Percentiles rank a stretch among this genome's conserved stretches.
Evolutionary conservation across 495 filamentous ascomycete species (phyloP).

Genomic region (Penicillium macrosclerotiorum): DNA sequence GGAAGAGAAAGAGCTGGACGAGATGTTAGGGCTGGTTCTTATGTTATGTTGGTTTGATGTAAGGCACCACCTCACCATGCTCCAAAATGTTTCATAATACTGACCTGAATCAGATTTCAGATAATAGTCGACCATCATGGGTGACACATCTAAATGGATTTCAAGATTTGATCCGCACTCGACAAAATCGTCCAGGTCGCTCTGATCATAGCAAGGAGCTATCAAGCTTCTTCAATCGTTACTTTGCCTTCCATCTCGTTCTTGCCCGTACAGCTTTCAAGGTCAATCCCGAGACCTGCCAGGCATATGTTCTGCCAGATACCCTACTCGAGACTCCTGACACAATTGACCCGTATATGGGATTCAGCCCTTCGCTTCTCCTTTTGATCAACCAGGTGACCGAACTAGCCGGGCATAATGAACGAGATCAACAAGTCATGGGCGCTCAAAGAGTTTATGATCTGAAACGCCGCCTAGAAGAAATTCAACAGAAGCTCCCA

Average conservation of each 20-base stretch:
- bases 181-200: conserved; percentile 11
- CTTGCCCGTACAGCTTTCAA: conserved; percentile 22
- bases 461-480: conserved; percentile 10
- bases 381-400: conserved; percentile 20
- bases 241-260: conserved; percentile 26
- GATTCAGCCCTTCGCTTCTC: conserved; percentile 23
- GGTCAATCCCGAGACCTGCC: conserved; percentile 2
- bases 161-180: conserved; percentile 14
- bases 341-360: conserved; percentile 26
- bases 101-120: conserved; percentile 17
- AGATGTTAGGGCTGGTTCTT: conserved; percentile 21
- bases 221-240: conserved; percentile 22
- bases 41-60: conserved; percentile 28
- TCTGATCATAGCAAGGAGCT: conserved; percentile 17
- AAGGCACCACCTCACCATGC: not conserved
- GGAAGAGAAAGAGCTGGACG: conserved; percentile 20
- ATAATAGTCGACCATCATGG: conserved; percentile 25
- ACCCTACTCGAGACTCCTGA: conserved; percentile 13
- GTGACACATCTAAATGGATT: conserved; percentile 26
- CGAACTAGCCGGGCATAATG: conserved; percentile 17
- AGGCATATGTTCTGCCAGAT: not conserved
- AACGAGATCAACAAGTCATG: not conserved
- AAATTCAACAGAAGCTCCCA: conserved; percentile 14
- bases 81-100: not conserved
- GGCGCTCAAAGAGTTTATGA: not conserved